Evolutionary conservation across 1,284 basidiomycete genomes (phyloP).

Genomic region (Pseudozyma thailandica): DNA sequence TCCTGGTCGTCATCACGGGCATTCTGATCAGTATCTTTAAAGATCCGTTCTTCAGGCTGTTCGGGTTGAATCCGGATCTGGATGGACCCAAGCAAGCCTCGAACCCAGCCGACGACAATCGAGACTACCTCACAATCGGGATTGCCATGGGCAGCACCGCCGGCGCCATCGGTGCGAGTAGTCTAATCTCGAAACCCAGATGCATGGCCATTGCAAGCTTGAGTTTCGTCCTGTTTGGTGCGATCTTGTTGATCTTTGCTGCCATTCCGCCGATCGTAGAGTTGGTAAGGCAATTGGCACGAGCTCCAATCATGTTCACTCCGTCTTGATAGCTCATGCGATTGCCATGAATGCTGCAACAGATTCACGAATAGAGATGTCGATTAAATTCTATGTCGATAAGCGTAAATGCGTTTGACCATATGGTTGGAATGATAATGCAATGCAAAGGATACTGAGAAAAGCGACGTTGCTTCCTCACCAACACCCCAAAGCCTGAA

Average conservation of each 20-base stretch:
- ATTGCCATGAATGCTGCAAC: too few relatives aligned
- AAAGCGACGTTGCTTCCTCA: too few relatives aligned
- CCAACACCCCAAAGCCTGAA: too few relatives aligned
- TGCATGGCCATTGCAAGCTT: conserved; percentile 57
- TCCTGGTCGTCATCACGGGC: conserved; percentile 62
- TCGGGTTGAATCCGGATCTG: conserved; percentile 33
- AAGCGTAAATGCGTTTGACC: too few relatives aligned
- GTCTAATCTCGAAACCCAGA: conserved; percentile 50
- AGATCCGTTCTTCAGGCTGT: conserved; percentile 53
- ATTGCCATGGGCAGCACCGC: conserved; percentile 58
- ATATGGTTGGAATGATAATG: too few relatives aligned
- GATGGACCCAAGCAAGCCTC: conserved; percentile 5
- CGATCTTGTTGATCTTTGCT: conserved; percentile 50
- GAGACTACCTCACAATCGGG: conserved; percentile 54
- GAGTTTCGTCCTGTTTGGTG: conserved; percentile 57
- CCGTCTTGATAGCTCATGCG: too few relatives aligned
- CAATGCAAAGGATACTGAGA: too few relatives aligned
- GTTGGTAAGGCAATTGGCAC: conserved; percentile 19
- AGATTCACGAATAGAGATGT: too few relatives aligned
- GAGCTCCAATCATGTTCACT: conserved; percentile 12
- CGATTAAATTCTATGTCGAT: too few relatives aligned
- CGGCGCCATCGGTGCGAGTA: conserved; percentile 57
- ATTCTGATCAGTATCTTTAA: conserved; percentile 58
- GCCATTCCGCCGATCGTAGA: conserved; percentile 56
- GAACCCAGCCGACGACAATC: not conserved